Base-by-base conservation (phyloP, 306 rosid species). In the Pyrus betulifolia region DNA sequence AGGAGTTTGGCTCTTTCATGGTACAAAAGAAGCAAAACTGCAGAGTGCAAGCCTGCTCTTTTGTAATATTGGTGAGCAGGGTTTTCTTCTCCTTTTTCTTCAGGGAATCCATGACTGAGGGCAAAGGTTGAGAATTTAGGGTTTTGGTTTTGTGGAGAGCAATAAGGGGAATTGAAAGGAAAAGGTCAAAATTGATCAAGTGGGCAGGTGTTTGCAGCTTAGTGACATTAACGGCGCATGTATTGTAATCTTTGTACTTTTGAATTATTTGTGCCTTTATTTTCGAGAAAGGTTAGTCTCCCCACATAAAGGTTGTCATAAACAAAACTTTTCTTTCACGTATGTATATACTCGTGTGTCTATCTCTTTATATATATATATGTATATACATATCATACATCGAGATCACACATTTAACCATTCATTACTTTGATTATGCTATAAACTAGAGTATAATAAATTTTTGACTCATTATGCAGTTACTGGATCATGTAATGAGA, bases 21-120 rank as follows among this genome's bases (percentile, higher is more conserved):
- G 72, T 64, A 87, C 98, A 93, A 68, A 93, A 93, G 89, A 93
- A 91, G 75, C 97, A 93, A 69, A 62, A 65, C 2, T 84, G 84
- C 8, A 3, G 79, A 14, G 31, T 51, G 71, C 89, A 87, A 76
- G 23, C 30, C n/a, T 84, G 70, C 46, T 82, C 79, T 25, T 2
- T 51, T 31, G 74, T 75, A 13, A 74, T 54, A 28, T 76, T 35
- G 19, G 52, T 81, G 25, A 15, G 30, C 15, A 61, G 45, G 66
- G 64, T 82, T 45, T 72, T 76, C 61, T 64, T 76, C 78, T 75
- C 76, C 51, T 82, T 80, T 62, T 75, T 78, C 75, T 69, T 83
- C 31, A 59, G 71, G 76, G 76, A 77, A 72, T 82, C 72, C 88
- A 89, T 87, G 75, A 67, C 11, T 44, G 73, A 31, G 11, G 51